Conservation (phyloP, 2,329 filamentous ascomycete species). For the Rutstroemia sydowiana region DNA sequence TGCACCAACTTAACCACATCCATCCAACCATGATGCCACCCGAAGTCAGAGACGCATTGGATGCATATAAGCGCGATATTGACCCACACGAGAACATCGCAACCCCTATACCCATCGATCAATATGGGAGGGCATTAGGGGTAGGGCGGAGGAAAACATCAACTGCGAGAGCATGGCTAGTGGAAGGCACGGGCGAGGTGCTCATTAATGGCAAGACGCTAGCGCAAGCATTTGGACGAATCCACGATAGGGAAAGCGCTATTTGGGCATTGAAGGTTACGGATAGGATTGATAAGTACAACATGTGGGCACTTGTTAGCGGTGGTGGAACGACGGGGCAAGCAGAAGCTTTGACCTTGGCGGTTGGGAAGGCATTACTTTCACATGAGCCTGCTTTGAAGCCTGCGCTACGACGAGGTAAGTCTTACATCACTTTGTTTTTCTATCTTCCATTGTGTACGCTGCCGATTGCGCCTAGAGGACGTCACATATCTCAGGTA, state of each 20-base stretch:
- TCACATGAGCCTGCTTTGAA: constrained; percentile 91
- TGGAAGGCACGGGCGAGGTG: constrained; percentile 88
- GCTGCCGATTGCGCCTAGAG: not conserved
- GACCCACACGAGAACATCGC: constrained; percentile 61
- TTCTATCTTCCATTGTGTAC: constrained; percentile 1
- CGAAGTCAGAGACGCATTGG: constrained; percentile 58
- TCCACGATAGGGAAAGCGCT: constrained; percentile 92
- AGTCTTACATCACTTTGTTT: constrained; percentile 32
- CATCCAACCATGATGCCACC: constrained; percentile 67
- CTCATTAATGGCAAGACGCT: constrained; percentile 86
- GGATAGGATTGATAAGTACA: constrained; percentile 87
- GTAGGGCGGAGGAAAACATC: constrained; percentile 84
- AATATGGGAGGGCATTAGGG: constrained; percentile 69
- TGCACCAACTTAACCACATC: constrained; percentile 78
- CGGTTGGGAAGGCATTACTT: constrained; percentile 78
- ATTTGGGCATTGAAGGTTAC: constrained; percentile 85
- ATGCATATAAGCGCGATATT: constrained; percentile 65
- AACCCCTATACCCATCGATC: constrained; percentile 62
- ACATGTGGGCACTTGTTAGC: constrained; percentile 77
- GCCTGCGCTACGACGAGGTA: constrained; percentile 80
- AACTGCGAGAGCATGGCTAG: constrained; percentile 74
- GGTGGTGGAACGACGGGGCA: constrained; percentile 93
- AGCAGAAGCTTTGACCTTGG: constrained; percentile 88
- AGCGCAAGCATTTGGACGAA: constrained; percentile 70
- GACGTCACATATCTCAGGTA: not conserved